Base-by-base conservation (phyloP, 805 yeast genomes). In the Candida palmyrensis region DNA sequence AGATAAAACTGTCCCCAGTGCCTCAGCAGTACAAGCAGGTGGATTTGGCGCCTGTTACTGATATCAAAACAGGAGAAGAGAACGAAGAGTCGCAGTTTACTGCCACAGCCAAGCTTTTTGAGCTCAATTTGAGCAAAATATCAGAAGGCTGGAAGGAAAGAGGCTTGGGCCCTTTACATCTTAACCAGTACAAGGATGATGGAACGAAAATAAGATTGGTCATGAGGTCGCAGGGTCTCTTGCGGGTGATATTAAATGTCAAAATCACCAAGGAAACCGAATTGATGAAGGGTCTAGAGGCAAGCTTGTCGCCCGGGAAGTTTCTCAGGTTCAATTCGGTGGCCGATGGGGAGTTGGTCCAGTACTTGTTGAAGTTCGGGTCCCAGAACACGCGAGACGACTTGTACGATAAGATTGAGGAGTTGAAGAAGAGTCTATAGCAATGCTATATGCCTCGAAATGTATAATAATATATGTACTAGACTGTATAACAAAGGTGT, bases 61-160 rank as follows among this genome's bases (percentile, higher is more conserved):
- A 72, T 3, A 62, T 79, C 8, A 71, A 77, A 37, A 87, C 97
- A 0, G 98, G 97, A 1, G 98, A 92, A 56, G 98, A 92, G 55
- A 68, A 76, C 36, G 98, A 92, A 53, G 66, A 66, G 21, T 74
- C 83, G 0, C 51, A 80, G 6, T 85, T 75, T 53, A 75, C 76
- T 27, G 72, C 82, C 24, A 78, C 82, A 30, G 86, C 94, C 3
- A 86, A 89, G 50, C 62, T 92, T 18, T 92, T 89, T 52, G 78
- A 75, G 19, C 61, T 86, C 45, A 83, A 84, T 47, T 62, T 89
- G 19, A 62, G 79, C 0, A 72, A 77, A 23, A 66, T 82, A 3
- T 54, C 72, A 6, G 77, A 71, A 12, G 96, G 96, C 2, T 92
- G 98, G 98, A 92, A 86, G 54, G 98, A 92, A 58, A 76, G 92